phyloP scores from a whole-genome alignment of 768 basidiomycete species.

The Panellus pusillus region DNA sequence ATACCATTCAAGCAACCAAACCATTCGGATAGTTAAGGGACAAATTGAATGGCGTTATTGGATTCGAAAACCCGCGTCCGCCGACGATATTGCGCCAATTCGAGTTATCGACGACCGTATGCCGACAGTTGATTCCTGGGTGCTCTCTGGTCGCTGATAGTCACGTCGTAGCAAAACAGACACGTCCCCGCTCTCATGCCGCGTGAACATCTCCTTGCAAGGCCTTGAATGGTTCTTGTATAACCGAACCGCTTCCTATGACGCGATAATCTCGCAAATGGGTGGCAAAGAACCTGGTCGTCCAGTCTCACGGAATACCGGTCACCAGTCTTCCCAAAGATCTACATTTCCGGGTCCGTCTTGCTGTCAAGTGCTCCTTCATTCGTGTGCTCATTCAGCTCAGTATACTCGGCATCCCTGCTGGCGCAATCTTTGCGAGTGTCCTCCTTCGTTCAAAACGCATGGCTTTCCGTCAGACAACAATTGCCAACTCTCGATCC shows the following conservation, averaged over 20 bases:
- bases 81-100: slow-evolving; percentile 58
- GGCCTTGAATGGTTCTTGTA: slow-evolving; percentile 94
- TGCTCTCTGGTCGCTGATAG: slow-evolving; percentile 2
- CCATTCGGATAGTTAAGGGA: slow-evolving; percentile 78
- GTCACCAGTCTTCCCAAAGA: slow-evolving; percentile 39
- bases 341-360: slow-evolving; percentile 41
- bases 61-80: slow-evolving; percentile 78
- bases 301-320: slow-evolving; percentile 38
- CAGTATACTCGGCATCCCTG: slow-evolving; percentile 33
- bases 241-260: slow-evolving; percentile 87
- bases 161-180: slow-evolving; percentile 33
- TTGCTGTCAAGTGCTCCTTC: not conserved
- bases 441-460: slow-evolving; percentile 39
- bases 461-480: slow-evolving; percentile 50
- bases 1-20: slow-evolving; percentile 93
- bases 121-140: slow-evolving; percentile 23
- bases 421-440: slow-evolving; percentile 31
- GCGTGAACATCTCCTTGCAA: slow-evolving; percentile 76
- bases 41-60: slow-evolving; percentile 94
- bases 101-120: slow-evolving; percentile 56
- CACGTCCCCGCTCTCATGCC: slow-evolving; percentile 57
- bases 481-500: slow-evolving; percentile 75
- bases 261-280: slow-evolving; percentile 81
- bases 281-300: slow-evolving; percentile 40
- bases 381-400: slow-evolving; percentile 6